Conservation (phyloP, 208 protist species). For the Wallacemonas sp. region DNA sequence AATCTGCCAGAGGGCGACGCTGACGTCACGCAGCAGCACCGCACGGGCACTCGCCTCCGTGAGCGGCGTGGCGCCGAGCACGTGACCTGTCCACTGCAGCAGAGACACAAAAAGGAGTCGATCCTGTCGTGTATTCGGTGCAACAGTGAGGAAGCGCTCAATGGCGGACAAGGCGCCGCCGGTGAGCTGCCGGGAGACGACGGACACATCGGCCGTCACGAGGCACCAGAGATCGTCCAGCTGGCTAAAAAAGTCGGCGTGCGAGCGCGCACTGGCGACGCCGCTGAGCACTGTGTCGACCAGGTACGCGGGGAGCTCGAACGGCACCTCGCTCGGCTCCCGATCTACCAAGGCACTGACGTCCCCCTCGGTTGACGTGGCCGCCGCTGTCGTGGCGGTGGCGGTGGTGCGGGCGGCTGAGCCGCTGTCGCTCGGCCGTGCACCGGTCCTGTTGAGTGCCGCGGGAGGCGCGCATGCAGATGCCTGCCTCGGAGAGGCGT, state of each 20-base stretch:
- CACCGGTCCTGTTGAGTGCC: background rate
- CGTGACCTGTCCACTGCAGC: constrained; percentile 63
- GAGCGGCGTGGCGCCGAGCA: constrained; percentile 40
- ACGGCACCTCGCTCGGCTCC: constrained; percentile 33
- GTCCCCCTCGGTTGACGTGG: constrained; percentile 16
- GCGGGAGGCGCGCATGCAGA: no score
- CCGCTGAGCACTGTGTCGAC: constrained; percentile 32
- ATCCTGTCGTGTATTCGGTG: constrained; percentile 66
- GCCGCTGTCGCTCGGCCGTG: background rate
- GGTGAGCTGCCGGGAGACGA: constrained; percentile 30
- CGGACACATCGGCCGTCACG: constrained; percentile 47
- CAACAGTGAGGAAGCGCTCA: constrained; percentile 48
- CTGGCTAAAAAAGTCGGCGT: constrained; percentile 66
- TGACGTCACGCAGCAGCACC: constrained; percentile 36
- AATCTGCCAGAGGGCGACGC: constrained; percentile 41
- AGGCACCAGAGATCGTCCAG: constrained; percentile 78
- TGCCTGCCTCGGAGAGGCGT: no score
- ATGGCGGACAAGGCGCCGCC: constrained; percentile 21
- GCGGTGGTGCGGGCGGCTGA: background rate
- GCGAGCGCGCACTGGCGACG: constrained; percentile 38
- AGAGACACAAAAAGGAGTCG: constrained; percentile 67
- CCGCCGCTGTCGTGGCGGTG: background rate
- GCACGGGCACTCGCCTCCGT: constrained; percentile 21
- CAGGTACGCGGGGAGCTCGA: constrained; percentile 36
- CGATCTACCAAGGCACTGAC: constrained; percentile 42